These are phyloP conservation scores for Fusarium acutatum DNA, from an alignment of 2,329 filamentous ascomycete genomes.

Conservation along the genomic window DNA sequence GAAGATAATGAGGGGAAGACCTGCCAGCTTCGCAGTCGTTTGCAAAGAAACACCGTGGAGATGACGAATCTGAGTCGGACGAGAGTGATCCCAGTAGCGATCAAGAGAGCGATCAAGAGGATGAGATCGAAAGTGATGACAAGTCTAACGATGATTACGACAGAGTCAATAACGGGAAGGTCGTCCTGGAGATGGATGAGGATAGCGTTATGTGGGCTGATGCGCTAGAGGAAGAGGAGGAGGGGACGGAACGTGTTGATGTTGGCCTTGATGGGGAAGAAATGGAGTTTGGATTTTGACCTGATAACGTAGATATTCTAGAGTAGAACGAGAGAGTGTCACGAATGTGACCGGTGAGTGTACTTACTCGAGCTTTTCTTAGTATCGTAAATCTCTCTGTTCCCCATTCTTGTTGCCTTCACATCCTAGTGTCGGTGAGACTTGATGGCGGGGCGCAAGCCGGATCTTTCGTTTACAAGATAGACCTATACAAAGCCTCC, in stretches of 20 bases:
- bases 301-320: not conserved
- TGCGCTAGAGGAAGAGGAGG: not conserved
- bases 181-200: not conserved
- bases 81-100: not conserved
- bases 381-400: not conserved
- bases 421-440: not conserved
- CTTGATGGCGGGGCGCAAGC: not conserved
- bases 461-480: rapidly evolving
- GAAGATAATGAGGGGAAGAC: too few species aligned
- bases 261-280: not conserved
- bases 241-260: not conserved
- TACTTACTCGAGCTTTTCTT: not conserved
- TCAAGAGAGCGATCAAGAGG: not conserved
- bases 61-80: not conserved
- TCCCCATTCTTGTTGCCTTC: not conserved
- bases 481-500: not conserved
- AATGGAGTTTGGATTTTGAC: not conserved
- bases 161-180: not conserved
- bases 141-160: not conserved
- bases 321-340: not conserved
- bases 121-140: not conserved
- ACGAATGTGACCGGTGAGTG: not conserved
- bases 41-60: not conserved
- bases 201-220: not conserved
- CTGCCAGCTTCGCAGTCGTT: not conserved